Conservation (phyloP, 2,329 filamentous ascomycete species). For the Apiospora aurea region DNA sequence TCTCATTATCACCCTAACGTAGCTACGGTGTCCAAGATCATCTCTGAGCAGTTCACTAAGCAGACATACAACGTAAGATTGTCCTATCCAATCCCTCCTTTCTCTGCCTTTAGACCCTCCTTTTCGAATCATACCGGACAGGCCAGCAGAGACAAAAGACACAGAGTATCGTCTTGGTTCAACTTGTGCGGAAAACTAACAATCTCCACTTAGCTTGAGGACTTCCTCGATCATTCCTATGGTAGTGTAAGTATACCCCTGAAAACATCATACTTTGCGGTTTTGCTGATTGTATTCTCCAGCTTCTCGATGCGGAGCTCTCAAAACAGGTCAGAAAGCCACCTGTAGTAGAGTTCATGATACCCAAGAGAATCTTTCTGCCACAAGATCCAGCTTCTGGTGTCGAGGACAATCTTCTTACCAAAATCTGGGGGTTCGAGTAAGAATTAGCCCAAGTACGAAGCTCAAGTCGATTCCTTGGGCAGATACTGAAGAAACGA, state of each 20-base stretch:
- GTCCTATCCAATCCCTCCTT: background rate
- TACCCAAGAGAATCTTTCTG: conserved; percentile 82
- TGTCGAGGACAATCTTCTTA: conserved; percentile 61
- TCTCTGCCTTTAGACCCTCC: too few relatives aligned
- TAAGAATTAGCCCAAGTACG: conserved; percentile 28
- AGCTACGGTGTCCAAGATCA: conserved; percentile 89
- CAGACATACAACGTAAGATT: conserved; percentile 73
- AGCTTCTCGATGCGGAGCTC: conserved; percentile 87
- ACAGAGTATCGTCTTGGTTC: background rate
- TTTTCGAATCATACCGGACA: too few relatives aligned
- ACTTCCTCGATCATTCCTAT: conserved; percentile 96
- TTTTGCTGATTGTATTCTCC: conserved; percentile 19
- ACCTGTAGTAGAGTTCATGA: conserved; percentile 91
- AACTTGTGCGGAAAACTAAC: background rate
- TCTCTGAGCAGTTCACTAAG: conserved; percentile 97
- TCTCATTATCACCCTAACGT: conserved; percentile 97
- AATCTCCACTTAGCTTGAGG: conserved; percentile 66
- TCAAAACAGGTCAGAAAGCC: conserved; percentile 83
- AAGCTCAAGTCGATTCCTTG: background rate
- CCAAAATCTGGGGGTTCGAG: conserved; percentile 67
- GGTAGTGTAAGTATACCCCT: conserved; percentile 64
- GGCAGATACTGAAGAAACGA: background rate
- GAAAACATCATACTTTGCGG: background rate
- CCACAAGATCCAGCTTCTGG: conserved; percentile 56
- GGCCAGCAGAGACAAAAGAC: too few relatives aligned